phyloP scores from a whole-genome alignment of 2,329 filamentous ascomycete genomes.

The Verticillium dahliae region DNA sequence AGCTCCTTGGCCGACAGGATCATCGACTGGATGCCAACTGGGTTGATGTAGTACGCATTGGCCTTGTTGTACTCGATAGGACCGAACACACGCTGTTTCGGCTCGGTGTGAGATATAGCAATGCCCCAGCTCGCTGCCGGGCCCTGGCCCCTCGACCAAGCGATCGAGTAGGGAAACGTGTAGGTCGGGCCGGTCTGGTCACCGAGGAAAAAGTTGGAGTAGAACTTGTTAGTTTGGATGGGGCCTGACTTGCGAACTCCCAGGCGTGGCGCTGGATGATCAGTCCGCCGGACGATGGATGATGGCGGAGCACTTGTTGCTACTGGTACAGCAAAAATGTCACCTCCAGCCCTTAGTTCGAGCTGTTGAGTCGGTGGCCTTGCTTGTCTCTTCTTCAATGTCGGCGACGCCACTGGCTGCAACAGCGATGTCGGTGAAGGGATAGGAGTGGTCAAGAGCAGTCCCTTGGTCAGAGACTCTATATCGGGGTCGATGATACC shows the following conservation, averaged over 20 bases:
- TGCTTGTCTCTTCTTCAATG: not conserved
- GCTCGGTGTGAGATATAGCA: conserved; percentile 60
- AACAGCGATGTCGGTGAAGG: not conserved
- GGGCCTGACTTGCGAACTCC: conserved; percentile 21
- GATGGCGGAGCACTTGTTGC: not conserved
- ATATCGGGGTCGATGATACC: not conserved
- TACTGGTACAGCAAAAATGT: not conserved
- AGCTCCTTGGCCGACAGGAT: conserved; percentile 69
- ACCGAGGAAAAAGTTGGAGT: conserved; percentile 65
- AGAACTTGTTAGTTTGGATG: conserved; percentile 64
- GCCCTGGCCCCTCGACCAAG: conserved; percentile 53
- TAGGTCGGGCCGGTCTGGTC: conserved; percentile 57
- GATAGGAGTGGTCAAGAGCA: not conserved
- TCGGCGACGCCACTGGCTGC: not conserved
- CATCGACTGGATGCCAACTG: conserved; percentile 60
- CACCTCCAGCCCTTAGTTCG: not conserved
- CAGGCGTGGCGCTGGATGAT: not conserved
- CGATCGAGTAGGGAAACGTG: conserved; percentile 60
- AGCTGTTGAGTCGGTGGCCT: not conserved
- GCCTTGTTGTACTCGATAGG: conserved; percentile 43
- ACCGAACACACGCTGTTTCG: conserved; percentile 55
- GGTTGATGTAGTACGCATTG: conserved; percentile 62
- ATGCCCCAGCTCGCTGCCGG: conserved; percentile 61
- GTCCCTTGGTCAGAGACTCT: not conserved
- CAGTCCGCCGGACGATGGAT: not conserved